These are phyloP conservation scores for Yamadazyma sp. DNA, from an alignment of 805 yeast genomes.

Conservation along the genomic window DNA sequence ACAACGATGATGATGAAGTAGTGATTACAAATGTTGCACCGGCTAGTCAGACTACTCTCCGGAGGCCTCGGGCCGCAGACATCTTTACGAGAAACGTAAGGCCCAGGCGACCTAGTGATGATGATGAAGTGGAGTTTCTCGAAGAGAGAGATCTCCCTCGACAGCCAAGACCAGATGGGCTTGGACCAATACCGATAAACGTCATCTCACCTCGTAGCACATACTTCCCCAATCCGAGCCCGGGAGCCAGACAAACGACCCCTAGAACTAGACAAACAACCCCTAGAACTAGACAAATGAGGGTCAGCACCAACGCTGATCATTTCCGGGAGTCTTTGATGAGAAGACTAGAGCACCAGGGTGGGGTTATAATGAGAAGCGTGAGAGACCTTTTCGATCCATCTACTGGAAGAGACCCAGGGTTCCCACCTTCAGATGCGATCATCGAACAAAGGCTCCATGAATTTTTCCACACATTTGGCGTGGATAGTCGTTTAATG, in stretches of 20 bases:
- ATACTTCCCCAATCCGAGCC: too few relatives aligned
- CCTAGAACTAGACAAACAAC: neutral
- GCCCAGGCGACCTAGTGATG: neutral
- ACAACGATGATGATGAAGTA: slow-evolving; percentile 17
- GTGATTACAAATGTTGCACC: slow-evolving; percentile 17
- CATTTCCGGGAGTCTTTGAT: slow-evolving; percentile 1
- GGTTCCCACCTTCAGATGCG: too few relatives aligned
- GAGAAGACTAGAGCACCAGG: slow-evolving; percentile 1
- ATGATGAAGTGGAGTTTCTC: slow-evolving; percentile 23
- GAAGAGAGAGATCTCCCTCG: slow-evolving; percentile 18
- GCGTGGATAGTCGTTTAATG: neutral
- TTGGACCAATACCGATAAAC: too few relatives aligned
- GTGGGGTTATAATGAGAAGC: neutral
- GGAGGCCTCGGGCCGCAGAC: slow-evolving; percentile 1
- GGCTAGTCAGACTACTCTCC: neutral
- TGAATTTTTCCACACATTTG: neutral
- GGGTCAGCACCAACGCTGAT: neutral
- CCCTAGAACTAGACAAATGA: neutral
- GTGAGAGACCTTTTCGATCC: neutral
- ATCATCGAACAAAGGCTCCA: slow-evolving; percentile 1
- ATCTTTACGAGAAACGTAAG: neutral
- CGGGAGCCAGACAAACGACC: neutral
- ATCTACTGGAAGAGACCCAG: too few relatives aligned
- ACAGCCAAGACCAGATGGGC: neutral
- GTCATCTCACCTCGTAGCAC: too few relatives aligned